Base-by-base conservation (phyloP, 129 eudicot species). In the Tagetes erecta region DNA sequence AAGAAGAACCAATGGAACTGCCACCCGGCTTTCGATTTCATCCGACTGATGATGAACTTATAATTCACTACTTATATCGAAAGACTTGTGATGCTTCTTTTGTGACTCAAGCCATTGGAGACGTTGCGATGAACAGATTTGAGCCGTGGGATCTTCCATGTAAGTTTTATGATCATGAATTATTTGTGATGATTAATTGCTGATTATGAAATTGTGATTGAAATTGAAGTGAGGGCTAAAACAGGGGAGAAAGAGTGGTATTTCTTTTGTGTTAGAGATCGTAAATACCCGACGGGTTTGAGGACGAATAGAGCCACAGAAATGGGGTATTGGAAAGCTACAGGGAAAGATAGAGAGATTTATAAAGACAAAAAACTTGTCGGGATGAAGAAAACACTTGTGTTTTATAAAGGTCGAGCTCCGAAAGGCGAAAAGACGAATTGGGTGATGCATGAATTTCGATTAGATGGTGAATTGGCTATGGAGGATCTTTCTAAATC, bases 81-180 rank as follows among this genome's bases (percentile, higher is more conserved):
- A 92, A 92, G 36, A 81, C 77, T 47, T 4, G 82, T 34, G 81
- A 89, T 60, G 78, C 35, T 73, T 67, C 72, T 65, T 92, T 87
- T 37, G 57, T 35, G 5, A 78, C 89, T 20, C 73, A 2, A 58
- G 97, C 96, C 14, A 87, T 92, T 2, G 97, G 93, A 34, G 97
- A 87, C 37, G 94, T 89, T 47, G 90, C 86, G 80, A 72, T 92
- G 79, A 92, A 89, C 73, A 87, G 83, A 82, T 86, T 87, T 46
- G 96, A 92, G 81, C 96, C 97, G 27, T 92, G 97, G 97, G 97
- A 92, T 68, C 81, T 91, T 74, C 97, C 97, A 57, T 84, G 97
- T 91, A 76, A 80, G 85, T 63, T 41, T 38, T 10, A 5, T 58
- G 4, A 46, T 64, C 47, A 59, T 42, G n/a, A 36, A 4, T 62